Evolutionary conservation across 2,329 filamentous ascomycete species (phyloP).

Genomic region (Pseudogymnoascus sp.): DNA sequence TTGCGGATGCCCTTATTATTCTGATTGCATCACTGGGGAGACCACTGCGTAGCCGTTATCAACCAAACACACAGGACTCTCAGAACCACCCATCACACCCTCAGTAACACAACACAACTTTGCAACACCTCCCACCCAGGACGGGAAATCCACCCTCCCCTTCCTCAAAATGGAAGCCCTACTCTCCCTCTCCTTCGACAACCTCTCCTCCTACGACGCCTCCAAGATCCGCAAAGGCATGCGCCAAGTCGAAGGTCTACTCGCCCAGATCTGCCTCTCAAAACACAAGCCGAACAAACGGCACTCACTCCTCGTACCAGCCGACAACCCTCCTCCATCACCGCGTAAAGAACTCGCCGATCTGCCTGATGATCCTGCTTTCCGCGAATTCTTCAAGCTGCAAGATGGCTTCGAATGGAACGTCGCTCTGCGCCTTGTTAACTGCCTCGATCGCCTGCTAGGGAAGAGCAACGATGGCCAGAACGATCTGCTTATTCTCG

Average conservation of each 20-base stretch:
- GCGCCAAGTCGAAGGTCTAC: constrained; percentile 85
- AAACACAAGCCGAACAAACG: constrained; percentile 24
- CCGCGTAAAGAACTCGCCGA: constrained; percentile 58
- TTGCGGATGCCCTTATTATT: neutral
- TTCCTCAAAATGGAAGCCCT: constrained; percentile 70
- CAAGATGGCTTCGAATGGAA: constrained; percentile 99
- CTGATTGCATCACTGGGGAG: neutral
- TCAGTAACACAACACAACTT: neutral
- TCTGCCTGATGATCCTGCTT: constrained; percentile 76
- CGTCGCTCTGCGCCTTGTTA: constrained; percentile 77
- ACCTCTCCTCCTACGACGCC: constrained; percentile 86
- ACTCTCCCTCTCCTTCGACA: constrained; percentile 89
- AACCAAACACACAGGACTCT: constrained; percentile 14
- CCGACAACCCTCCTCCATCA: constrained; percentile 35
- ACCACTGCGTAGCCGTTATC: neutral
- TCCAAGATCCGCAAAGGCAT: constrained; percentile 88
- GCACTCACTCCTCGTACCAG: constrained; percentile 25
- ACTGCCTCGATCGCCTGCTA: constrained; percentile 78
- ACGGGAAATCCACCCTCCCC: neutral
- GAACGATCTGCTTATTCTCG: constrained; percentile 83
- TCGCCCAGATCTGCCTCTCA: constrained; percentile 84
- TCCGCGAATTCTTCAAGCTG: constrained; percentile 90
- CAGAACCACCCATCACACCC: constrained; percentile 16
- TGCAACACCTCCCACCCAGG: neutral
- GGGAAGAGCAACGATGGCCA: constrained; percentile 75